These are phyloP conservation scores for Irineochytrium annulatum DNA, from an alignment of 192 early-diverging fungal species.

Conservation along the genomic window DNA sequence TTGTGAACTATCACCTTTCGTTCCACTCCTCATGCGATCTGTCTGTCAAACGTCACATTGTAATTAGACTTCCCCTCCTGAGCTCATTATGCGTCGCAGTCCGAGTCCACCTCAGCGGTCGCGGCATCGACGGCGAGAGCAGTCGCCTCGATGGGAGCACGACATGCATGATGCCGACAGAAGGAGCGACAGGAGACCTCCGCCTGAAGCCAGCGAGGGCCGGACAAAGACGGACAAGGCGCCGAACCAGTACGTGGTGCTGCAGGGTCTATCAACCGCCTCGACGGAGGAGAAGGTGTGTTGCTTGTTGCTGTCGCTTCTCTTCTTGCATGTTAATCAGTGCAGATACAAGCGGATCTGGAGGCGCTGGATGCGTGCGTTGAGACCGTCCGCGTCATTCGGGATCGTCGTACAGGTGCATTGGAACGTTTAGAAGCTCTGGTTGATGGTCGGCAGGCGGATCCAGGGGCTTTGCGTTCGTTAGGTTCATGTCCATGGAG, in stretches of 20 bases:
- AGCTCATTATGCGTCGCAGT: too few relatives aligned
- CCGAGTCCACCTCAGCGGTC: too few relatives aligned
- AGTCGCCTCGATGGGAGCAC: slow-evolving; percentile 1
- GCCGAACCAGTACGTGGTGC: slow-evolving; percentile 18
- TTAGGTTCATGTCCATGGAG: slow-evolving; percentile 22
- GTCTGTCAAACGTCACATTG: too few relatives aligned
- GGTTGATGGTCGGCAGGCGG: slow-evolving; percentile 9
- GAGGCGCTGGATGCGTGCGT: slow-evolving; percentile 8
- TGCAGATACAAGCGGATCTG: slow-evolving; percentile 8
- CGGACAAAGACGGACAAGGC: neutral
- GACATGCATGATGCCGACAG: neutral
- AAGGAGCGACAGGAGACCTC: neutral
- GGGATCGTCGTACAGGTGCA: slow-evolving; percentile 3
- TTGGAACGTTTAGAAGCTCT: neutral
- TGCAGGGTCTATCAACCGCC: slow-evolving; percentile 13
- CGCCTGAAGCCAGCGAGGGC: neutral
- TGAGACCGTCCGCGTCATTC: slow-evolving; percentile 18
- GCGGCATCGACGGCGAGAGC: too few relatives aligned
- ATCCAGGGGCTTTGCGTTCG: slow-evolving; percentile 23
- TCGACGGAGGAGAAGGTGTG: slow-evolving; percentile 9
- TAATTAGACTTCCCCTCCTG: too few relatives aligned
- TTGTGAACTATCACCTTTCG: too few relatives aligned
- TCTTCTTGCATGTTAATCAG: neutral
- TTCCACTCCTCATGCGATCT: too few relatives aligned
- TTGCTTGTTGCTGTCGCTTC: neutral